Conservation (phyloP, 148 eudicot genomes). For the Rhododendron henanense region DNA sequence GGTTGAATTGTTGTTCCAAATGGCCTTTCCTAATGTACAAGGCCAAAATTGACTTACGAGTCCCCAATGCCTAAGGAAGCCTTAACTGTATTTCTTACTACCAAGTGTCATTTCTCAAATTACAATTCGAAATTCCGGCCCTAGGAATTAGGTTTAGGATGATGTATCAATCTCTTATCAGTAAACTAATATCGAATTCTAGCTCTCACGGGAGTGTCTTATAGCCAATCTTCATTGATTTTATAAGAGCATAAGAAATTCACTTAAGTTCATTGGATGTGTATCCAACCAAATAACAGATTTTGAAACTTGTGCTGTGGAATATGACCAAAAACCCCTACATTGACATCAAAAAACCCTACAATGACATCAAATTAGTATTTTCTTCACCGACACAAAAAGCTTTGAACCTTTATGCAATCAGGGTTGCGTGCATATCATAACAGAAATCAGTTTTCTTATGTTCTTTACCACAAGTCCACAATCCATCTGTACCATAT, state of each 20-base stretch:
- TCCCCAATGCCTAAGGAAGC: not conserved
- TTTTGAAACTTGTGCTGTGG: not conserved
- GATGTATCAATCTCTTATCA: not conserved
- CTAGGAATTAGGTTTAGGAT: not conserved
- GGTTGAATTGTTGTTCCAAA: not conserved
- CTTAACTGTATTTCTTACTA: not conserved
- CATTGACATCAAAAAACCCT: too few relatives aligned
- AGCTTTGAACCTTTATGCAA: not conserved
- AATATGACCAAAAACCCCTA: not conserved
- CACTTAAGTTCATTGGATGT: not conserved
- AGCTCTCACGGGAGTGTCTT: not conserved
- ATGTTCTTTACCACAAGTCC: not conserved
- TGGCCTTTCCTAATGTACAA: not conserved
- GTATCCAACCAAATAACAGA: not conserved
- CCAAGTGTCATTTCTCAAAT: not conserved
- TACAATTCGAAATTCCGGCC: not conserved
- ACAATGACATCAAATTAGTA: not conserved
- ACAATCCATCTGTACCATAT: not conserved
- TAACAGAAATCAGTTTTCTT: not conserved
- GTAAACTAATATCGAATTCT: not conserved
- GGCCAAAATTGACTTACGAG: not conserved
- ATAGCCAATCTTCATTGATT: not conserved
- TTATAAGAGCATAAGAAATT: not conserved
- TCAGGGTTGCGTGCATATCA: not conserved
- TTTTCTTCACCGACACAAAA: not conserved